These are phyloP conservation scores for Acmispon strigosus DNA, from an alignment of 306 rosid species.

Conservation along the genomic window DNA sequence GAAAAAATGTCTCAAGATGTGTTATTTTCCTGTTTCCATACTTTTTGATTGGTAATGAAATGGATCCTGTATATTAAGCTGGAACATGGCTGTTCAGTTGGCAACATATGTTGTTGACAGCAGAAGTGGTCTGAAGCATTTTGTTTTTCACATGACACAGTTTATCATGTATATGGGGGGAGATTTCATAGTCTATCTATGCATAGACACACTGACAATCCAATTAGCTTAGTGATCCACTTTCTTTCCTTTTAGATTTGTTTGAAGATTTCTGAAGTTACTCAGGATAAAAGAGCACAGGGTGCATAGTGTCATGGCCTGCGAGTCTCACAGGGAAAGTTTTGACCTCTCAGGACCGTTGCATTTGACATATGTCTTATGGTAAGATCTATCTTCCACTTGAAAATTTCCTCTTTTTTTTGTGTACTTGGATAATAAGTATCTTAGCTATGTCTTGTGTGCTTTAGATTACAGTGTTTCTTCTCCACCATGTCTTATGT, in stretches of 20 bases:
- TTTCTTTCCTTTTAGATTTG: neutral
- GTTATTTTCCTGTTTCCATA: too few relatives aligned
- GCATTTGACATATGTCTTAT: conserved; percentile 62
- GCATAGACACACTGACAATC: neutral
- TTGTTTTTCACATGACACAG: neutral
- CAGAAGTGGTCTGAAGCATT: neutral
- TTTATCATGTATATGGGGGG: neutral
- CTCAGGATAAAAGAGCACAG: conserved; percentile 5
- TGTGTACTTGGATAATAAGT: neutral
- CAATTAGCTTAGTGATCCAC: neutral
- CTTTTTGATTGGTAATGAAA: too few relatives aligned
- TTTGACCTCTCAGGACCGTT: conserved; percentile 78
- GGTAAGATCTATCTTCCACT: conserved; percentile 43
- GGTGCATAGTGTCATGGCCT: conserved; percentile 38
- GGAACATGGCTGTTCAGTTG: neutral
- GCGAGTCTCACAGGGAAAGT: conserved; percentile 49
- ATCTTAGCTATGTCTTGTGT: neutral
- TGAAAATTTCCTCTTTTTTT: neutral
- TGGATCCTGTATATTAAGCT: neutral
- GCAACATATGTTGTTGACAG: neutral
- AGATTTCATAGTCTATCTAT: neutral
- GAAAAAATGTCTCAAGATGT: too few relatives aligned
- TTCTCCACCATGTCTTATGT: neutral
- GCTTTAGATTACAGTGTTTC: neutral
- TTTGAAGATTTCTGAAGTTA: conserved; percentile 23